Base-by-base conservation (phyloP, 495 filamentous ascomycete genomes). In the Choiromyces venosus region DNA sequence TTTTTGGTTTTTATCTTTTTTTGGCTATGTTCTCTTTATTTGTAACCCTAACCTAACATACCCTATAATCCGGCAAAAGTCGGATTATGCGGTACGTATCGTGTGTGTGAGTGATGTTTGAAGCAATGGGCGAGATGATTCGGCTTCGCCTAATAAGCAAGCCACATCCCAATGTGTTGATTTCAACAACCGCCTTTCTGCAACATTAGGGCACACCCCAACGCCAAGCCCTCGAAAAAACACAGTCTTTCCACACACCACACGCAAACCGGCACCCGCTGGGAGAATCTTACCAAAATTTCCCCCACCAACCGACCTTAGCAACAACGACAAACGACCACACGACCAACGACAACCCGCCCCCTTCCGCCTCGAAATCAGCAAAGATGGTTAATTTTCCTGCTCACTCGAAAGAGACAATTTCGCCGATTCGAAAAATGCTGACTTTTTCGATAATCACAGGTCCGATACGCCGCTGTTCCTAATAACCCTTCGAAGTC, bases 381-480 rank as follows among this genome's bases (percentile, higher is more conserved):
- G 52, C 0, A 61, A 61, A 61, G 25, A 61, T 61, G 52, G 52
- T 61, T 61, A 4, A 25, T 16, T 61, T 33, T 61, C 25, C 16
- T 61, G 25, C 52, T 52, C n/a, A 21, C 52, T 61, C 1, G 52
- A 18, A 29, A 29, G 16, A 33, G 9, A 33, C 25, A 61, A 29
- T 61, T 61, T 12, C 9, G 25, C 52, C 52, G 10, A 25, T 16
- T 33, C 2, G 52, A 33, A 61, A 33, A 61, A 16, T 16, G 25
- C 52, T 71, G 75, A 33, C 71, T 80, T 76, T 78, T 73, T 74
- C 66, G 77, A 52, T 78, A 80, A 68, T 82, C 33, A 44, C 37
- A 97, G 95, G 95, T 97, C 87, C 94, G 95, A 86, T 98, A 99
- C 93, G 93, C 93, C 87, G 92, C 91, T 82, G 92, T 90, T 82